Conservation (phyloP, 495 filamentous ascomycete species). For the Daldinia bambusicola region DNA sequence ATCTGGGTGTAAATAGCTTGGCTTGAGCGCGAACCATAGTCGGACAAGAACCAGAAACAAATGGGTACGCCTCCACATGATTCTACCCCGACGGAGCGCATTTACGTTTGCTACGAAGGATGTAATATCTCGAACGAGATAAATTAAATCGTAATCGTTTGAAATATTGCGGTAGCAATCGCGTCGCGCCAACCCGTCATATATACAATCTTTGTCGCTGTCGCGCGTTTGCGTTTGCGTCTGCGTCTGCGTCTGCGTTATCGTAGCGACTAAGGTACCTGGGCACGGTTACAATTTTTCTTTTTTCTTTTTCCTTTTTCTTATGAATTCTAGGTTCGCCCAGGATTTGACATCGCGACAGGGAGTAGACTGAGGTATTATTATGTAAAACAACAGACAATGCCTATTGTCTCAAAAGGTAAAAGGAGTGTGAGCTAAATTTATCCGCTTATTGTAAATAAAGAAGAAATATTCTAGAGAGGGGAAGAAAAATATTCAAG, state of each 20-base stretch:
- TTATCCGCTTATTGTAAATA: conserved; percentile 5
- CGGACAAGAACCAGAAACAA: conserved; percentile 84
- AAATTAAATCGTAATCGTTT: conserved; percentile 5
- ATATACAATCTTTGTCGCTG: background rate
- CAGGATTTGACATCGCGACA: conserved; percentile 14
- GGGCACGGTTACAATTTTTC: conserved; percentile 1
- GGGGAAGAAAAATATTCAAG: conserved; percentile 3
- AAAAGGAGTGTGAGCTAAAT: conserved; percentile 7
- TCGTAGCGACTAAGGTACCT: background rate
- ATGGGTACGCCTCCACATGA: conserved; percentile 93
- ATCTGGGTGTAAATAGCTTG: conserved; percentile 97
- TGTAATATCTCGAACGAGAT: conserved; percentile 3
- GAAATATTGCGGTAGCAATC: conserved; percentile 5
- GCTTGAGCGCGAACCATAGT: conserved; percentile 91
- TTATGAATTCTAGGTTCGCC: conserved; percentile 9
- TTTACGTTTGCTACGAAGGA: conserved; percentile 22
- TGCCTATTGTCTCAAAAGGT: conserved; percentile 1
- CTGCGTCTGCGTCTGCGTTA: conserved; percentile 3
- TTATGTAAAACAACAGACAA: conserved; percentile 6
- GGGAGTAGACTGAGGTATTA: background rate
- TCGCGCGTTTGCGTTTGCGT: too few species aligned
- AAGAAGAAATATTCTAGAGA: too few species aligned
- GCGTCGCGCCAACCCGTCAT: conserved; percentile 5
- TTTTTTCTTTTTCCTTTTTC: conserved; percentile 3
- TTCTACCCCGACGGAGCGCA: conserved; percentile 37